Base-by-base conservation (phyloP, 345 rosid genomes). In the Carallia brachiata region DNA sequence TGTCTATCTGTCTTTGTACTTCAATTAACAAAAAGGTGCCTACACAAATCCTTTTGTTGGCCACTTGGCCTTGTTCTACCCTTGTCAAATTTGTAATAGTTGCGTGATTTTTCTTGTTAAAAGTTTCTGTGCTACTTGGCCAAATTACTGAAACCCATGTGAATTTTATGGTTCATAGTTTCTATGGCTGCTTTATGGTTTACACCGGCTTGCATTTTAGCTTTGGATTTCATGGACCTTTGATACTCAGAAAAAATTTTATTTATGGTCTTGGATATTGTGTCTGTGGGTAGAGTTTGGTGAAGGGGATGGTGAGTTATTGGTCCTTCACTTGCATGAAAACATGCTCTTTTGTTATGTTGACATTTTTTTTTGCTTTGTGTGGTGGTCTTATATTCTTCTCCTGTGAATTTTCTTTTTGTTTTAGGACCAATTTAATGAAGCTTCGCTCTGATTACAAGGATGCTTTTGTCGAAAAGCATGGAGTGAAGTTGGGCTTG, bases 361-460 rank as follows among this genome's bases (percentile, higher is more conserved):
- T 32, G 34, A 32, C 34, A 8, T 13, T 23, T 1, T 28, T 23
- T 1, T 28, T 55, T 0, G 9, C 3, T 28, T 55, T 9, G 3
- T 28, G 15, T 6, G 10, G 8, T 55, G 30, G 13, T 28, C 60
- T 55, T 2, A 55, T 53, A 31, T 69, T 8, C 18, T 15, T 61
- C 16, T 12, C 6, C 37, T 1, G 28, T 58, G 37, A 52, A 27
- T 68, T 50, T 62, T 52, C 67, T 77, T 36, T 28, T 31, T 44
- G 2, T 62, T 79, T 78, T 66, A 95, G 99, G 99, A 92, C 99
- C 48, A 95, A 90, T 80, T 82, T 95, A 90, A 95, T 90, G 98
- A 90, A 92, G 81, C 97, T 92, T 56, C 94, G 97, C 15, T 89
- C 99, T 6, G 96, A 95, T 9, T 95, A 95, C 83, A 95, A 95